A percentile compares a stretch with the other conserved stretches of the same genome.
phyloP scores from a whole-genome alignment of 805 yeast genomes.

The Hagleromyces aurorensis region DNA sequence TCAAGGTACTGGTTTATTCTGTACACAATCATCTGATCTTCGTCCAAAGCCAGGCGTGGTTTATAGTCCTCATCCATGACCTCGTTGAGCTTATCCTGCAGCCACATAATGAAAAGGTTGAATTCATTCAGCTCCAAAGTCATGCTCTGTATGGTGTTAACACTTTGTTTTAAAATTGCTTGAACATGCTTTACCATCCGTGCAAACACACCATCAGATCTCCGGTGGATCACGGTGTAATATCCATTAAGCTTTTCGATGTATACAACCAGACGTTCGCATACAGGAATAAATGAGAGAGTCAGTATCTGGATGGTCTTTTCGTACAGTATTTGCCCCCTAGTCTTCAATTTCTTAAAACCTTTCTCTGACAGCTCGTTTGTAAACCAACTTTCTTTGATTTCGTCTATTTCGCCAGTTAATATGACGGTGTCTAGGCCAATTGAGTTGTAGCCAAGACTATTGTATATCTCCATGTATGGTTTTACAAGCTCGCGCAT shows the following conservation, averaged over 20 bases:
- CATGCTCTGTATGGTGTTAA: constrained; percentile 9
- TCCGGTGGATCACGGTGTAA: constrained; percentile 5
- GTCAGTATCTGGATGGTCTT: constrained; percentile 40
- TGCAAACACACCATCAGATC: constrained; percentile 6
- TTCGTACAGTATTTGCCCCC: constrained; percentile 46
- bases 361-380: constrained; percentile 65
- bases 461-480: constrained; percentile 15
- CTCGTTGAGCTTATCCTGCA: constrained; percentile 15
- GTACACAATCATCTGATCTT: constrained; percentile 6
- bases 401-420: constrained; percentile 47
- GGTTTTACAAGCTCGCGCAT: constrained; percentile 16
- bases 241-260: constrained; percentile 12
- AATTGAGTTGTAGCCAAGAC: constrained; percentile 14
- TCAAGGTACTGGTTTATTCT: too few relatives aligned
- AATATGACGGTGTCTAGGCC: too few relatives aligned
- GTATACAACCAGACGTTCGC: constrained; percentile 46
- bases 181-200: constrained; percentile 5
- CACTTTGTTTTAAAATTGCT: constrained; percentile 4
- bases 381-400: constrained; percentile 50
- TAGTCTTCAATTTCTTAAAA: constrained; percentile 43
- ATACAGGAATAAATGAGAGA: constrained; percentile 44
- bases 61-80: constrained; percentile 18
- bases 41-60: constrained; percentile 3
- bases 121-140: constrained; percentile 11
- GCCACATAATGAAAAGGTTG: constrained; percentile 16